Conservation (phyloP, 1,139 yeast species). For the Kodamaea sp. region DNA sequence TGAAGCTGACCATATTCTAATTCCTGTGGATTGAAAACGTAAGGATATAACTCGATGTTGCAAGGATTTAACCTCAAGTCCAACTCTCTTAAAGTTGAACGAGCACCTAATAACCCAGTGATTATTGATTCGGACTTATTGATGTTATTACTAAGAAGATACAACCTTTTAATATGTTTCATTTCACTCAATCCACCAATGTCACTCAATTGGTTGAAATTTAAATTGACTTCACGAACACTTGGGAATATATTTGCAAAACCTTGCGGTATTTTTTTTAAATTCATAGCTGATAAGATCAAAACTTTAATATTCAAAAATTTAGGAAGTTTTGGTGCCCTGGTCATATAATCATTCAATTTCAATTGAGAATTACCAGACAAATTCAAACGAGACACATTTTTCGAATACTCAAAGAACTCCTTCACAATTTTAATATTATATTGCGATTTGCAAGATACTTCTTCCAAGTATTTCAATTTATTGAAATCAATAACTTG, state of each 20-base stretch:
- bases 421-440: constrained; percentile 17
- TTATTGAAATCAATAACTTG: constrained; percentile 24
- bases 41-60: constrained; percentile 48
- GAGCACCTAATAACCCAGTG: constrained; percentile 27
- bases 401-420: constrained; percentile 18
- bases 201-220: constrained; percentile 42
- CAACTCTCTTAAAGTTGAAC: constrained; percentile 34
- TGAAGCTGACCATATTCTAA: constrained; percentile 21
- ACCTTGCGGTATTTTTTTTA: constrained; percentile 31
- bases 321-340: constrained; percentile 9
- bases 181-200: constrained; percentile 29
- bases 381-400: constrained; percentile 31
- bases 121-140: constrained; percentile 31
- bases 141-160: constrained; percentile 46
- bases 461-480: constrained; percentile 37
- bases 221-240: constrained; percentile 46
- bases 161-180: constrained; percentile 36
- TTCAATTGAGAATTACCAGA: constrained; percentile 32
- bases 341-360: constrained; percentile 9
- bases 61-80: constrained; percentile 53
- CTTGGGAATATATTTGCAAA: constrained; percentile 43
- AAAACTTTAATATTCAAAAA: constrained; percentile 40
- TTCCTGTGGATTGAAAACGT: constrained; percentile 49
- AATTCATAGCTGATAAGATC: constrained; percentile 43
- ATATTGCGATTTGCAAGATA: constrained; percentile 40